phyloP scores from a whole-genome alignment of 345 rosid species.

The Eucalyptus decipiens region DNA sequence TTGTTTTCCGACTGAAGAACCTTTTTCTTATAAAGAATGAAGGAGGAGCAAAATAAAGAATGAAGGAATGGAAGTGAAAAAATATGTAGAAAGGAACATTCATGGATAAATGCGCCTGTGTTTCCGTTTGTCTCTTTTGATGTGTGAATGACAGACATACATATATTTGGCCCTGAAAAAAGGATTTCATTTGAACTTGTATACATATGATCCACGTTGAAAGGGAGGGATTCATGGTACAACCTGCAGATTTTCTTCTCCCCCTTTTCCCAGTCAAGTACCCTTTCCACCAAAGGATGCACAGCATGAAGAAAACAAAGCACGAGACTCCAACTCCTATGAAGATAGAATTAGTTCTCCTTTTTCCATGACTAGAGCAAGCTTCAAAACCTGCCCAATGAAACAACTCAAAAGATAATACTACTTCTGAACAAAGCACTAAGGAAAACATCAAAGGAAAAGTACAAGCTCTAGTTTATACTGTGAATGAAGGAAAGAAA shows the following conservation, averaged over 20 bases:
- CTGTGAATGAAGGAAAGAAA: background rate
- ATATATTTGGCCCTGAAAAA: background rate
- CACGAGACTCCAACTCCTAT: conserved; percentile 7
- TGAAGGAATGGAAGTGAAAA: background rate
- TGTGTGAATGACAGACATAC: background rate
- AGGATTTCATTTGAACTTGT: background rate
- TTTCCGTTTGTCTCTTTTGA: background rate
- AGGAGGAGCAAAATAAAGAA: background rate
- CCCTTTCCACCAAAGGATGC: conserved; percentile 20
- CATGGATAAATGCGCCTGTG: background rate
- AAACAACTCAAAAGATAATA: background rate
- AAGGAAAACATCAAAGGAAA: background rate
- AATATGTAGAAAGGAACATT: background rate
- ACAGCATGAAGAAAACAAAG: conserved; percentile 9
- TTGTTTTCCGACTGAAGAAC: background rate
- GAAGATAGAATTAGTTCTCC: background rate
- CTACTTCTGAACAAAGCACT: background rate
- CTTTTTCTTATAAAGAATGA: background rate
- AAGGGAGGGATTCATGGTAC: background rate
- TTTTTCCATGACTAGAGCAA: conserved; percentile 1
- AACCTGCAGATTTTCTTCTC: background rate
- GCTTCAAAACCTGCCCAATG: conserved; percentile 6
- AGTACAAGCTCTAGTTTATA: background rate
- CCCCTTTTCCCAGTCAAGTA: background rate
- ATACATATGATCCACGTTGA: background rate